Conservation (phyloP, 108 stramenopile genomes). For the Cyclotella distinguenda region DNA sequence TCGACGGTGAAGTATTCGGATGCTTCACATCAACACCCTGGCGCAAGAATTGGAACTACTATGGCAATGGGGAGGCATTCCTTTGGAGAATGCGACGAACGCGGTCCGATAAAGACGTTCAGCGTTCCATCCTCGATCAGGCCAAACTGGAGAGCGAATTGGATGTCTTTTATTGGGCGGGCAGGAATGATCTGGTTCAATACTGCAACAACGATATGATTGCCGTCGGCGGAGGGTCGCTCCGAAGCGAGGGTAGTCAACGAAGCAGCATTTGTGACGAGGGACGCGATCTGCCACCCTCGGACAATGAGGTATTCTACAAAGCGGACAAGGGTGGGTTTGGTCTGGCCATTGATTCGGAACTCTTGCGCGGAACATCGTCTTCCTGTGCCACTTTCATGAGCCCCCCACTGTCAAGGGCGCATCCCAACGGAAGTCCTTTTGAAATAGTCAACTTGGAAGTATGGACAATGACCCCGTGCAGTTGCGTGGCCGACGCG, state of each 20-base stretch:
- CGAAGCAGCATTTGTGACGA: slow-evolving; percentile 18
- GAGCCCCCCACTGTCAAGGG: slow-evolving; percentile 59
- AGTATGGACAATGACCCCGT: slow-evolving; percentile 83
- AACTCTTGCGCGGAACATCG: slow-evolving; percentile 68
- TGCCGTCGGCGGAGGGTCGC: slow-evolving; percentile 61
- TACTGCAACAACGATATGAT: slow-evolving; percentile 63
- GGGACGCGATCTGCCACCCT: slow-evolving; percentile 33
- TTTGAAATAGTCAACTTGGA: slow-evolving; percentile 77
- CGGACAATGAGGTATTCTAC: background rate
- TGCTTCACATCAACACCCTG: slow-evolving; percentile 63
- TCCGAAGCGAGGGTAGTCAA: slow-evolving; percentile 10
- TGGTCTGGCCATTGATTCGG: slow-evolving; percentile 68
- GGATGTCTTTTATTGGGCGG: slow-evolving; percentile 68
- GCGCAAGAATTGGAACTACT: slow-evolving; percentile 62
- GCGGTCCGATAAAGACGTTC: slow-evolving; percentile 51
- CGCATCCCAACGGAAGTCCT: slow-evolving; percentile 39
- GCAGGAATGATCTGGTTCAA: slow-evolving; percentile 58
- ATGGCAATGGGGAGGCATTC: slow-evolving; percentile 68
- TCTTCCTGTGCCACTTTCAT: slow-evolving; percentile 66
- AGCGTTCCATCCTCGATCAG: slow-evolving; percentile 64
- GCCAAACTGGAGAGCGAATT: slow-evolving; percentile 73
- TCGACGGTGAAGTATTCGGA: slow-evolving; percentile 81
- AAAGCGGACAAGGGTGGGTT: slow-evolving; percentile 59
- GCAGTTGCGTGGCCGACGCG: slow-evolving; percentile 50
- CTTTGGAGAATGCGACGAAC: slow-evolving; percentile 72